Percentiles rank a stretch among this genome's conserved stretches.
phyloP scores from a whole-genome alignment of 176 grass and related monocot genomes.

The Eleusine coracana region DNA sequence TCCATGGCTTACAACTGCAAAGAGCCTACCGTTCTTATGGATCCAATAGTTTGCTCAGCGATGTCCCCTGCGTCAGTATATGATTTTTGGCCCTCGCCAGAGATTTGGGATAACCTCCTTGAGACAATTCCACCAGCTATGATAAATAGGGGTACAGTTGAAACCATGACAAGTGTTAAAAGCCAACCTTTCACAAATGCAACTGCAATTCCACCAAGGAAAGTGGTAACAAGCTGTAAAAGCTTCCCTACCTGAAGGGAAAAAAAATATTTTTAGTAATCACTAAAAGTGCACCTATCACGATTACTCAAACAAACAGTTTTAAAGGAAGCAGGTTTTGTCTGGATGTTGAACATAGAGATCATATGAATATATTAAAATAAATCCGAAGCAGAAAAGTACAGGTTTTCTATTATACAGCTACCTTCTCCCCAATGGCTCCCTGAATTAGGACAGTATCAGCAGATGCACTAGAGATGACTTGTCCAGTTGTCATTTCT shows the following conservation, averaged over 20 bases:
- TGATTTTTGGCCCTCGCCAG: conserved; percentile 30
- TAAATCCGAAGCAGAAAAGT: background rate
- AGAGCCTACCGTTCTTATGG: conserved; percentile 22
- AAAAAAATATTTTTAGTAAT: background rate
- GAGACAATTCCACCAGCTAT: conserved; percentile 11
- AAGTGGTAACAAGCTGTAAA: conserved; percentile 16
- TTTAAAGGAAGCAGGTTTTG: background rate
- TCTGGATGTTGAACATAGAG: background rate
- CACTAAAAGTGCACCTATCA: background rate
- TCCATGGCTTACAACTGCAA: background rate
- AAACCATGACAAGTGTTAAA: conserved; percentile 41
- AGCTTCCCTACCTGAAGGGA: conserved; percentile 35
- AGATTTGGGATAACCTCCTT: background rate
- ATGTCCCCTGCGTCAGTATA: conserved; percentile 29
- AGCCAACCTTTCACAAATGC: conserved; percentile 40
- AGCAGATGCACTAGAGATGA: conserved; percentile 22
- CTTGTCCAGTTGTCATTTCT: conserved; percentile 35
- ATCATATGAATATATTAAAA: too few species aligned
- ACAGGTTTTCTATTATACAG: background rate
- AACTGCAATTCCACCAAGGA: conserved; percentile 34
- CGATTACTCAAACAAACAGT: background rate
- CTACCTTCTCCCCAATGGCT: conserved; percentile 56
- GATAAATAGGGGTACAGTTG: conserved; percentile 26
- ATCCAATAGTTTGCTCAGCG: conserved; percentile 37
- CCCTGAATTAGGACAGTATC: conserved; percentile 49